A percentile compares a stretch with the other conserved stretches of the same genome.
Conservation (phyloP, 495 filamentous ascomycete species). For the Trichoderma asperelloides region DNA sequence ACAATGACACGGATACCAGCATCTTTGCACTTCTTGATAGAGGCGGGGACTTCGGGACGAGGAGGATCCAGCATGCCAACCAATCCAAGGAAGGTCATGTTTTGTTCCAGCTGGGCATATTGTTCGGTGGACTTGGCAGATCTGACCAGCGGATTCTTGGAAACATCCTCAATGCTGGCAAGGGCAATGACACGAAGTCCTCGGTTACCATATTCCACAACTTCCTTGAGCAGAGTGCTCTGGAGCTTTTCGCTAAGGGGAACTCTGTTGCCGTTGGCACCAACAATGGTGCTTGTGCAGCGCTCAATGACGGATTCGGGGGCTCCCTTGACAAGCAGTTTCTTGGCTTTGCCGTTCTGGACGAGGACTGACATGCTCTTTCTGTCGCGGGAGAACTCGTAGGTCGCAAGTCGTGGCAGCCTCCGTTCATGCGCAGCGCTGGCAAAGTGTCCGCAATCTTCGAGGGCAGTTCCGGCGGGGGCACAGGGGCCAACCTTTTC, state of each 20-base stretch:
- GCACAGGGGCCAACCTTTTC: constrained; percentile 79
- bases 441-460: constrained; percentile 62
- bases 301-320: constrained; percentile 90
- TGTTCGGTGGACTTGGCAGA: constrained; percentile 74
- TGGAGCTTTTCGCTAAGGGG: constrained; percentile 56
- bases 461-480: constrained; percentile 27
- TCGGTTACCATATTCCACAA: constrained; percentile 81
- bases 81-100: constrained; percentile 87
- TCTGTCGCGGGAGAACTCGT: constrained; percentile 94
- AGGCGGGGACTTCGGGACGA: constrained; percentile 80
- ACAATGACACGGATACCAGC: constrained; percentile 97
- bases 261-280: constrained; percentile 64
- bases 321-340: constrained; percentile 92
- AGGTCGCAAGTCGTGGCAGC: constrained; percentile 69
- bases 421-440: constrained; percentile 79
- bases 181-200: constrained; percentile 94
- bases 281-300: constrained; percentile 71
- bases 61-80: constrained; percentile 97
- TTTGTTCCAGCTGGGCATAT: constrained; percentile 80
- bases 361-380: constrained; percentile 99
- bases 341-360: constrained; percentile 54
- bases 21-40: constrained; percentile 79
- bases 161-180: constrained; percentile 66
- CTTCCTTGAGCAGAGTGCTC: constrained; percentile 61
- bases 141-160: constrained; percentile 56